Base-by-base conservation (phyloP, 257 asterid species). In the Penstemon eatonii region DNA sequence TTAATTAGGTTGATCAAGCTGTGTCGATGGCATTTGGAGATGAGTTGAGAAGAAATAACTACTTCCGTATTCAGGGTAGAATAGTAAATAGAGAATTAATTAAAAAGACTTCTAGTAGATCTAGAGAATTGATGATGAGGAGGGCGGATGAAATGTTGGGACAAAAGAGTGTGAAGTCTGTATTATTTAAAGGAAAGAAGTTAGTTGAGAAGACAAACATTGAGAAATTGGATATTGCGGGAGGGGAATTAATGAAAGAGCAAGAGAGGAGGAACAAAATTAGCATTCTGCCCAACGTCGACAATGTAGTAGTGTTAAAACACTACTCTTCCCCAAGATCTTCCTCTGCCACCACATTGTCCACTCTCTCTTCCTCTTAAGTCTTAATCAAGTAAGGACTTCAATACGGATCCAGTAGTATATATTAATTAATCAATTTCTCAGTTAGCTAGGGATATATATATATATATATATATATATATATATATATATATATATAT, bases 21-120 rank as follows among this genome's bases (percentile, higher is more conserved):
- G 88, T 91, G 50, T 84, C 97, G 1, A 82, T 87, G 95, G 96
- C 97, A 50, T 91, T 91, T 81, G 87, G 95, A 2, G 33, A 25
- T n/a, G 76, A 87, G 18, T 78, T 69, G 9, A 75, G 88, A 49
- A 47, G 43, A 12, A 78, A 55, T 8, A 91, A 81, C 70, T 91
- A 91, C 56, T 83, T 87, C 3, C 76, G 97, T 33, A 76, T 91
- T 52, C 95, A 90, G 63, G 96, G 88, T 63, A 85, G 81, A 36
- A 73, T 70, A 3, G 38, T 65, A 19, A 68, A 43, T 63, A 37
- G 49, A 13, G 8, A 38, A 2, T 19, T 37, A 13, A 47, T 37
- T 1, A 65, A 67, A 11, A 47, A 67, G n/a, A 64, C 33, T 25
- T 25, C 2, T 25, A 25, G 33, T 25, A 25, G 33, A 25, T 25